These are phyloP conservation scores for Arthroderma uncinatum DNA, from an alignment of 2,329 filamentous ascomycete species.

Conservation along the genomic window DNA sequence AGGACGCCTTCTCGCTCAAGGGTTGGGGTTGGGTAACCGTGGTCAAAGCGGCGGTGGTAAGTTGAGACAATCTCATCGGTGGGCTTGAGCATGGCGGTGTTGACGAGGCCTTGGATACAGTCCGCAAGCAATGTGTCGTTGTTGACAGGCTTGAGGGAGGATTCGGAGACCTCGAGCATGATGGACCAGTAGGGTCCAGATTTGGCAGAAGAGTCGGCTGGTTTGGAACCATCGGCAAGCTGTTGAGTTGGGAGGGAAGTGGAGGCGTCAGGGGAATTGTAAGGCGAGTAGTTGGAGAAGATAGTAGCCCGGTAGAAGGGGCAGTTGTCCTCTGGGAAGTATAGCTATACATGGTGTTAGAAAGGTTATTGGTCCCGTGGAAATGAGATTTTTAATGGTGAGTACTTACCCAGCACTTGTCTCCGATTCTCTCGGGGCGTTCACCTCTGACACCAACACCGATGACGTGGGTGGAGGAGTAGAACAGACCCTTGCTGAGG, in stretches of 20 bases:
- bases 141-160: constrained; percentile 87
- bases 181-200: constrained; percentile 95
- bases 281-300: constrained; percentile 99
- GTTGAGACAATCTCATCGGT: constrained; percentile 93
- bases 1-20: constrained; percentile 93
- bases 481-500: constrained; percentile 85
- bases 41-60: constrained; percentile 95
- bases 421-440: constrained; percentile 89
- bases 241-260: constrained; percentile 79
- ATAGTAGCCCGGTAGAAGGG: constrained; percentile 99
- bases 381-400: not conserved
- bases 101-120: constrained; percentile 90
- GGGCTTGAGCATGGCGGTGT: constrained; percentile 90
- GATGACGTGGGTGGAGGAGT: constrained; percentile 93
- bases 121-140: constrained; percentile 73
- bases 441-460: constrained; percentile 87
- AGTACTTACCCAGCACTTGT: constrained; percentile 85
- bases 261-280: constrained; percentile 82
- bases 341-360: constrained; percentile 47
- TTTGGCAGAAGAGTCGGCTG: constrained; percentile 59
- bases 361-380: not conserved
- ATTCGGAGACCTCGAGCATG: constrained; percentile 98
- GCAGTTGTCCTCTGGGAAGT: constrained; percentile 98
- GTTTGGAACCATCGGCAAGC: constrained; percentile 74
- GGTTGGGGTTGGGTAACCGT: constrained; percentile 91